Percentiles rank a stretch among this genome's conserved stretches.
Evolutionary conservation across 108 stramenopile genomes (phyloP).

Genomic region (Chaetoceros muelleri): DNA sequence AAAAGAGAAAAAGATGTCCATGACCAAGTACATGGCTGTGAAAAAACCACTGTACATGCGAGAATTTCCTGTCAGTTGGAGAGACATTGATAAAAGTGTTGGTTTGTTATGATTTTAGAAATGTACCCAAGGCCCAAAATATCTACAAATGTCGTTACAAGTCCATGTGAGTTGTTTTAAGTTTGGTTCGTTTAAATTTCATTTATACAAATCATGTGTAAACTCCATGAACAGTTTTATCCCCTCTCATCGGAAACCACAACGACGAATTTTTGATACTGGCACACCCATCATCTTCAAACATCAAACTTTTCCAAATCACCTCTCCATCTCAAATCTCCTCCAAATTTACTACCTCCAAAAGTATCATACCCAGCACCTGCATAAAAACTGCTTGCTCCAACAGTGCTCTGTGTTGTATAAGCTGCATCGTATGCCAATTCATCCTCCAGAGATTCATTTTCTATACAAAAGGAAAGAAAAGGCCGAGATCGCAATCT

Average conservation of each 20-base stretch:
- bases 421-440: conserved; percentile 41
- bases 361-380: conserved; percentile 37
- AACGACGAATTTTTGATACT: too few species aligned
- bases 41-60: conserved; percentile 39
- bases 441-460: conserved; percentile 61
- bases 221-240: too few species aligned
- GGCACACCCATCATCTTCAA: too few species aligned
- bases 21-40: conserved; percentile 40
- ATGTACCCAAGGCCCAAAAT: too few species aligned
- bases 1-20: conserved; percentile 18
- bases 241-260: too few species aligned
- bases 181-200: too few species aligned
- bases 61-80: conserved; percentile 73
- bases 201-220: too few species aligned
- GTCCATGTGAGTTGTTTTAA: too few species aligned
- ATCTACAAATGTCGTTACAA: too few species aligned
- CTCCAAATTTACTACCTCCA: conserved; percentile 24
- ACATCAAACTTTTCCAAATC: conserved; percentile 88
- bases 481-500: conserved; percentile 36
- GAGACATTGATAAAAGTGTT: conserved; percentile 42
- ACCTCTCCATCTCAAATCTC: conserved; percentile 31
- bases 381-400: conserved; percentile 19
- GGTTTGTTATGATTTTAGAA: too few species aligned
- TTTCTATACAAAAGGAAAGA: conserved; percentile 57
- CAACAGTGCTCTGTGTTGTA: conserved; percentile 11